phyloP scores from a whole-genome alignment of 352 stramenopile genomes.

The Thraustotheca clavata region DNA sequence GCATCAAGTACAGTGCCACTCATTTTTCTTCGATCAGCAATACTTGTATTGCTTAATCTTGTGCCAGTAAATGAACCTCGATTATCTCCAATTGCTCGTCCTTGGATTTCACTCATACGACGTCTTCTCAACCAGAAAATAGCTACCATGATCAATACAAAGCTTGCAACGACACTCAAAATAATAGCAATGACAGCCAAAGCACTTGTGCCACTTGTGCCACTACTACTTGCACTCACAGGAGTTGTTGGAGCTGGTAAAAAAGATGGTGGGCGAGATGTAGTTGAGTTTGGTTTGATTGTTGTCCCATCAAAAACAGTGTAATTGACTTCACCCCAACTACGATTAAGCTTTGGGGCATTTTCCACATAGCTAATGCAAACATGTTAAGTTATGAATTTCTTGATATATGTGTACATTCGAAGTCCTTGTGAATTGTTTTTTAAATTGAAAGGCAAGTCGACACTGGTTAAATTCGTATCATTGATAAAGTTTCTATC shows the following conservation, averaged over 20 bases:
- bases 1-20: background rate
- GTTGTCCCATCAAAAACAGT: background rate
- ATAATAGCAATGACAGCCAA: background rate
- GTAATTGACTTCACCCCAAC: too few relatives aligned
- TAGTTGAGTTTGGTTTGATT: background rate
- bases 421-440: background rate
- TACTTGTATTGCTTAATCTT: background rate
- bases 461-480: too few relatives aligned
- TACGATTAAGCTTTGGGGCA: background rate
- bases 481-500: background rate
- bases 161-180: background rate
- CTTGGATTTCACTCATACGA: background rate
- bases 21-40: too few relatives aligned
- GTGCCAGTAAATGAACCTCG: background rate
- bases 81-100: background rate
- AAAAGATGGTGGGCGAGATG: background rate
- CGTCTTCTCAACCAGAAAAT: background rate
- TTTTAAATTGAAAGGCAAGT: too few relatives aligned
- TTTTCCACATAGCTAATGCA: background rate
- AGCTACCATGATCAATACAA: background rate
- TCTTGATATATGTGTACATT: background rate
- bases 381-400: background rate
- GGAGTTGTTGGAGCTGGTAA: background rate
- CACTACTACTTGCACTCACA: too few relatives aligned
- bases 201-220: too few relatives aligned